Evolutionary conservation across 2,329 filamentous ascomycete genomes (phyloP), one percentile per base, ranked within the genome.

Genomic region (Aureobasidium sp.): DNA sequence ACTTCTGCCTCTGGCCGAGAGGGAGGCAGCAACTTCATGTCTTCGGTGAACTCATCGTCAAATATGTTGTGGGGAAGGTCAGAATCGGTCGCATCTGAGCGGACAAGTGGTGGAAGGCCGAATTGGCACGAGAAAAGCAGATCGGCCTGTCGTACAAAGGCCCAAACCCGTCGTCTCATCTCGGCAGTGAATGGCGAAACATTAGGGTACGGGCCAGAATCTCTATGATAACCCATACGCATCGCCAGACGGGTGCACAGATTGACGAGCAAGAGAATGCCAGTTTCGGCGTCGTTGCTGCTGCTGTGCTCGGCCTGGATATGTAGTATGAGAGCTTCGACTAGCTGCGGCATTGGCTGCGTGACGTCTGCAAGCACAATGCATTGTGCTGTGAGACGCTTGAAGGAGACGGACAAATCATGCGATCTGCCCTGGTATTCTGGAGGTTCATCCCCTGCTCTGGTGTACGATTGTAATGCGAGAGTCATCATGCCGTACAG

Each of bases 281-380:
- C 84, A 31, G 87, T 75, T 68, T 92, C 89, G 5, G 88, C 85
- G 71, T 92, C 89, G 80, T 85, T 85, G 45, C 86, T 84, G 14
- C 85, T 83, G 9, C 85, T 85, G 69, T 89, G 88, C 70, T 93
- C 89, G 52, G 88, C 86, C 68, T 90, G 86, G 14, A 90, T 77
- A 69, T 92, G 90, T 33, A 92, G 78, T 48, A 91, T 77, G 71
- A 92, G 81, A 0, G 89, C 89, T 72, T 93, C 89, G n/a, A 92
- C 81, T 8, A 89, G 90, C 72, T 90, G 84, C 63, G 87, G 84
- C 33, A 84, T 82, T 1, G 88, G 87, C 66, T 86, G 87, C 0
- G 88, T 91, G 70, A 91, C 91, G 70, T 93, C 89, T 11, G 86
- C 87, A 61, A 86, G 82, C 14, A 90, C 79, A 31, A 94, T 79